Evolutionary conservation across 495 filamentous ascomycete species (phyloP).

Genomic region (Letharia columbiana): DNA sequence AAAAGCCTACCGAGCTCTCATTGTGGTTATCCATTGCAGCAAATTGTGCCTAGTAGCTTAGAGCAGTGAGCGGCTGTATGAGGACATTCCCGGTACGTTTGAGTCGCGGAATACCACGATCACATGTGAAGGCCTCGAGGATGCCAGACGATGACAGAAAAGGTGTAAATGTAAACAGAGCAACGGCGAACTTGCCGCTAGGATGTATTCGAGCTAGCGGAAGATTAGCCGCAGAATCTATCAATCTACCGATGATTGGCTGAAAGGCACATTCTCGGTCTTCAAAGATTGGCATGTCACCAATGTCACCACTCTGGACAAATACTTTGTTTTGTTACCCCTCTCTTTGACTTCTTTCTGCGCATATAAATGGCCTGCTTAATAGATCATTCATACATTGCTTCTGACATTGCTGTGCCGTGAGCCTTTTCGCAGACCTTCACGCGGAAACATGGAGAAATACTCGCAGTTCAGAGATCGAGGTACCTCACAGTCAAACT

Average conservation of each 20-base stretch:
- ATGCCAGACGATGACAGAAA: background rate
- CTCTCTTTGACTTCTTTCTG: background rate
- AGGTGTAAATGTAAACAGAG: constrained; percentile 2
- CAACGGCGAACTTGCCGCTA: background rate
- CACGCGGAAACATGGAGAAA: constrained; percentile 66
- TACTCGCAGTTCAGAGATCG: constrained; percentile 93
- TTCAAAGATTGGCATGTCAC: too few species aligned
- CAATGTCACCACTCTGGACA: background rate
- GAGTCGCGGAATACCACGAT: background rate
- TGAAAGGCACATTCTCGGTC: background rate
- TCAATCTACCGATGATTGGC: background rate
- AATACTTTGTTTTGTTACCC: background rate
- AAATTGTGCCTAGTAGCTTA: background rate
- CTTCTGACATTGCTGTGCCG: background rate
- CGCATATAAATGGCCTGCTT: constrained; percentile 3
- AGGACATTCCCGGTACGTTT: background rate
- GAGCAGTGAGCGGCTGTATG: background rate
- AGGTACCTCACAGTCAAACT: constrained; percentile 45
- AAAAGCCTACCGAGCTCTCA: constrained; percentile 23
- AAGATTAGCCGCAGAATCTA: background rate
- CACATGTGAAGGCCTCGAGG: background rate
- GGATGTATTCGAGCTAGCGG: background rate
- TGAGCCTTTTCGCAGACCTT: background rate
- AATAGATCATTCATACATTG: background rate
- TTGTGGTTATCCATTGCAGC: constrained; percentile 23